Evolutionary conservation across 208 protist genomes (phyloP), one percentile per base, ranked within the genome.

Genomic region (Herpetomonas muscarum): DNA sequence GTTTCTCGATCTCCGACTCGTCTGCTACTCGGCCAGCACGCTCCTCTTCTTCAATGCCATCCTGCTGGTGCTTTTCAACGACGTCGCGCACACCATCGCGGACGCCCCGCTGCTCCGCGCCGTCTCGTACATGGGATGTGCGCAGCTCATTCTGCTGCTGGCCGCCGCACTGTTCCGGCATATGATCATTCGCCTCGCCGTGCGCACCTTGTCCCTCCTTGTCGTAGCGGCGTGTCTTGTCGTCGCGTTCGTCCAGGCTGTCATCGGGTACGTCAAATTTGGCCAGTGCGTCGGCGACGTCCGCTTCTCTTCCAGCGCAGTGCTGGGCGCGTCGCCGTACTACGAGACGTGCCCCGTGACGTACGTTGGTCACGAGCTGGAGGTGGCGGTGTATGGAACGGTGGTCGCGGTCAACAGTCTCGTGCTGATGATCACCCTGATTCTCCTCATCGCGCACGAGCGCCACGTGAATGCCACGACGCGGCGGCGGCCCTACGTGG

Each of bases 11-110:
- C 37, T 50, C 1, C 53, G 36, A 30, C 49, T 77, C 1, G 32
- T 77, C 31, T 68, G 61, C 55, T 68, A 64, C 64, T 34, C 60
- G 22, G 52, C 60, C 17, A 64, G 59, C 47, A 5, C 29, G 19
- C 55, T 77, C 31, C 52, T 72, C 61, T 72, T 77, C 61, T 68
- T 77, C 37, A 56, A 77, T 41, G 61, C 29, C 48, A 67, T 77
- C 55, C 64, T 68, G 13, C 59, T 77, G 5, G 70, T 68, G 24
- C 56, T 77, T 13, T 77, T 70, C 61, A 68, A 71, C 51, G 57
- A 68, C 34, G 34, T 68, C 12, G 54, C 70, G 19, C 51, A 48
- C 9, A 32, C 52, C 1, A 66, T 48, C 22, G 13, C 19, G 26
- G 51, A 25, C 4, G 55, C 55, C 12, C 64, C 59, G 39, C n/a